A percentile compares a stretch with the other conserved stretches of the same genome.
Evolutionary conservation across 2,329 filamentous ascomycete species (phyloP).

Genomic region (Trichoderma pleuroti): DNA sequence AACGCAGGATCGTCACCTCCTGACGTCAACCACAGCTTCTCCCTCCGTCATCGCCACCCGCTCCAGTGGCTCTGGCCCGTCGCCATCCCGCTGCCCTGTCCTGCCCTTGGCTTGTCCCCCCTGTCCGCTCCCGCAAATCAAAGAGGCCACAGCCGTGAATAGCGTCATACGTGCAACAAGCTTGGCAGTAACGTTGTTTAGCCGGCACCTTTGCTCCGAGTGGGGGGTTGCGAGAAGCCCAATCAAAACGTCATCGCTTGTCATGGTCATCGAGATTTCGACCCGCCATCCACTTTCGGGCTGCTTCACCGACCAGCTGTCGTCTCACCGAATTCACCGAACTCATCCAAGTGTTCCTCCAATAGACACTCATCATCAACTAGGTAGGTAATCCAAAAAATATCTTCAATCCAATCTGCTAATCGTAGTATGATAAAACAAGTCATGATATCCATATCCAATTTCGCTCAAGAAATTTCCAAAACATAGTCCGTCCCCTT

Average conservation of each 20-base stretch:
- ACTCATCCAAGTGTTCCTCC: background rate
- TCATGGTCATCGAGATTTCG: conserved; percentile 13
- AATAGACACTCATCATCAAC: background rate
- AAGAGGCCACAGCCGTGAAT: background rate
- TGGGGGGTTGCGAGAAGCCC: background rate
- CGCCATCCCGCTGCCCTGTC: background rate
- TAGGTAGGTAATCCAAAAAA: background rate
- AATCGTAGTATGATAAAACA: background rate
- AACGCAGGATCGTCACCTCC: background rate
- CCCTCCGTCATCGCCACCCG: conserved; percentile 3
- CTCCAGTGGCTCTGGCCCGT: background rate
- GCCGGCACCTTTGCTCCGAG: conserved; percentile 2
- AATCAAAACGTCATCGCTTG: conserved; percentile 14
- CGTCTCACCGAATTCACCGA: conserved; percentile 6
- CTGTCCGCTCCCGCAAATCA: conserved; percentile 7
- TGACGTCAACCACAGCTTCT: conserved; percentile 4
- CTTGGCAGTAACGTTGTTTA: conserved; percentile 15
- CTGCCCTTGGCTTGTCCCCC: background rate
- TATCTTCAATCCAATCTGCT: background rate
- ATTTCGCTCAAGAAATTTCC: background rate
- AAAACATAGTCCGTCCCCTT: background rate
- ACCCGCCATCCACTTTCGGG: background rate
- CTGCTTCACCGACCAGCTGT: background rate
- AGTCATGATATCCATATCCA: background rate
- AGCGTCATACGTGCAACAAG: conserved; percentile 16